Percentiles rank a stretch among this genome's conserved stretches.
phyloP scores from a whole-genome alignment of 2,329 filamentous ascomycete genomes.

The Colletotrichum tofieldiae region DNA sequence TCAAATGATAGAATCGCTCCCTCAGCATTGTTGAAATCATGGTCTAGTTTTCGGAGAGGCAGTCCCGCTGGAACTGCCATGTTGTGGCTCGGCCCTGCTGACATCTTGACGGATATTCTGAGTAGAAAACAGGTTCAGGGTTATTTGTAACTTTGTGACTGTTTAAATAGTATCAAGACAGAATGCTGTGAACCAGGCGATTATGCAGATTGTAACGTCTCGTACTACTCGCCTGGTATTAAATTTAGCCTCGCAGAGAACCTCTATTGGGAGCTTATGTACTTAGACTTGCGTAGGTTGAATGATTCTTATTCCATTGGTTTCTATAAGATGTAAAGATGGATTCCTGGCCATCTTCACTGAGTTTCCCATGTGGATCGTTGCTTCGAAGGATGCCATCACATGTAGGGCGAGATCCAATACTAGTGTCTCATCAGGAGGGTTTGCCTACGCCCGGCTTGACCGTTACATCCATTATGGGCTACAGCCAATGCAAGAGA shows the following conservation, averaged over 20 bases:
- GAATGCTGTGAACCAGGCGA: too few species aligned
- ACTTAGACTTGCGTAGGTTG: too few species aligned
- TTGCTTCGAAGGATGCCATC: neutral
- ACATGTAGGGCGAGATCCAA: neutral
- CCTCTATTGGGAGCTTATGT: neutral
- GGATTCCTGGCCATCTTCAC: too few species aligned
- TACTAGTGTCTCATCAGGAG: neutral
- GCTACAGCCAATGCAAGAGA: neutral
- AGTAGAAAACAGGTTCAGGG: too few species aligned
- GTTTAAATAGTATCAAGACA: neutral
- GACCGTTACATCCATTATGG: neutral
- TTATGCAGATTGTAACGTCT: fast-evolving
- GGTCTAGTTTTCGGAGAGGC: constrained; percentile 40
- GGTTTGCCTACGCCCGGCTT: constrained; percentile 11
- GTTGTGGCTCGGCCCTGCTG: neutral
- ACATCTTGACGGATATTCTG: neutral
- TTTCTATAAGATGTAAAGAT: fast-evolving
- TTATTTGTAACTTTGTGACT: too few species aligned
- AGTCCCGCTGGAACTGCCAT: constrained; percentile 16
- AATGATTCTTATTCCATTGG: too few species aligned
- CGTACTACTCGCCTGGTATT: too few species aligned
- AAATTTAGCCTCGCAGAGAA: neutral
- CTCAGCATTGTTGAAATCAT: constrained; percentile 47
- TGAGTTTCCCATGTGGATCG: neutral
- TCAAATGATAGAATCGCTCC: constrained; percentile 46